phyloP scores from a whole-genome alignment of 2,329 filamentous ascomycete species.

The Hypoxylon sp. region DNA sequence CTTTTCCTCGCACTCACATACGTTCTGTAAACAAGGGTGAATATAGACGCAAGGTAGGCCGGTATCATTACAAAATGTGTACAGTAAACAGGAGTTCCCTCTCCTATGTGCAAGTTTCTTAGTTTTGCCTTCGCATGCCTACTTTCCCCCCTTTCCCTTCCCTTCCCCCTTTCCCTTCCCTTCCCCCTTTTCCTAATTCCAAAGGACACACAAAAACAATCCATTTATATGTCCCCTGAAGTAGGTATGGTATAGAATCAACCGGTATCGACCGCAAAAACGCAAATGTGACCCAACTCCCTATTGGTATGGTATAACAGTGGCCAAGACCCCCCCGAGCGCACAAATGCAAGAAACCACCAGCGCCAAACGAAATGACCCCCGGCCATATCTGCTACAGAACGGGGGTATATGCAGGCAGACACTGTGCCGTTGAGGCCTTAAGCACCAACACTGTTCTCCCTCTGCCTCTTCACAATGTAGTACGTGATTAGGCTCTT shows the following conservation, averaged over 20 bases:
- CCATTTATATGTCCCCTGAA: neutral
- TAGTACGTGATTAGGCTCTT: slow-evolving; percentile 86
- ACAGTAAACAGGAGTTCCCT: slow-evolving; percentile 26
- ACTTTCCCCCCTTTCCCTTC: neutral
- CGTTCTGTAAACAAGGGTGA: too few relatives aligned
- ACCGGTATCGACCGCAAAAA: neutral
- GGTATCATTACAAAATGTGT: slow-evolving; percentile 41
- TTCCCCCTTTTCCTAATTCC: neutral
- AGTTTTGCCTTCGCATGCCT: neutral
- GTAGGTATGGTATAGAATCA: neutral
- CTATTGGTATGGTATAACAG: neutral
- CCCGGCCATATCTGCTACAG: neutral
- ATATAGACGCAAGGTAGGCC: slow-evolving; percentile 16
- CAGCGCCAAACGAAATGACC: slow-evolving; percentile 19
- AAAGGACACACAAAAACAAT: neutral
- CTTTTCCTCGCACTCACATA: too few relatives aligned
- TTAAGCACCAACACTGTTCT: slow-evolving; percentile 52
- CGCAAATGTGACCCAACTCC: neutral
- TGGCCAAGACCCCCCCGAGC: neutral
- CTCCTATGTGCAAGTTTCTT: slow-evolving; percentile 5
- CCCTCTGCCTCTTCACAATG: slow-evolving; percentile 77
- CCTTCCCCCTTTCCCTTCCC: neutral
- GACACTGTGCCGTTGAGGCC: neutral
- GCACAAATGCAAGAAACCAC: slow-evolving; percentile 6
- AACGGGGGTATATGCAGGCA: slow-evolving; percentile 2